Evolutionary conservation across 495 filamentous ascomycete species (phyloP).

Genomic region (Zalerion maritima): DNA sequence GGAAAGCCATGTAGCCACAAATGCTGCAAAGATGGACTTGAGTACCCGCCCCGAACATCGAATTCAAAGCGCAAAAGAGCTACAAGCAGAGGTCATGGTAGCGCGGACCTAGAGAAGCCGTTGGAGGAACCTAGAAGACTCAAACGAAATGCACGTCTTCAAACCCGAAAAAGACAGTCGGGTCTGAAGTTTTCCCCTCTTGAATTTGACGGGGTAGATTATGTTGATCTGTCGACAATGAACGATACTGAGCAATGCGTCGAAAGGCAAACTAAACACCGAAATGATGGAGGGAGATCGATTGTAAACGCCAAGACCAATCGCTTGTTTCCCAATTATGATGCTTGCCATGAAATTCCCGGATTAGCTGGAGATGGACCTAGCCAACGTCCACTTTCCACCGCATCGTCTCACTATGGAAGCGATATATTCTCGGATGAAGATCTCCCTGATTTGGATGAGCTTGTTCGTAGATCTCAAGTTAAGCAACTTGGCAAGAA

Average conservation of each 20-base stretch:
- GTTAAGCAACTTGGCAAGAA: too few relatives aligned
- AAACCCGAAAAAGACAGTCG: neutral
- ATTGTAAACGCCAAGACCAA: constrained; percentile 2
- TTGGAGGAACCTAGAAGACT: neutral
- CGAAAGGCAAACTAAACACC: constrained; percentile 1
- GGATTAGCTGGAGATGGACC: neutral
- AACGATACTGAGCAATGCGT: constrained; percentile 1
- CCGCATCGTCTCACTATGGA: constrained; percentile 3
- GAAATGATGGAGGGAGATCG: constrained; percentile 1
- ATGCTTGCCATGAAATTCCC: constrained; percentile 2
- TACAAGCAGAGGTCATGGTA: neutral
- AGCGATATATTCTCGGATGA: constrained; percentile 8
- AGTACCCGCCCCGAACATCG: constrained; percentile 45
- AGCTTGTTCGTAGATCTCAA: too few relatives aligned
- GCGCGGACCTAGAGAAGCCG: constrained; percentile 5
- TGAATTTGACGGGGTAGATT: constrained; percentile 1
- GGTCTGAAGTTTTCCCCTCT: constrained; percentile 1
- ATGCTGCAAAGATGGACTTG: constrained; percentile 79
- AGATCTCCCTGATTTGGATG: constrained; percentile 14
- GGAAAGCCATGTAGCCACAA: constrained; percentile 40
- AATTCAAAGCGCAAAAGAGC: constrained; percentile 14
- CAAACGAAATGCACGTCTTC: neutral
- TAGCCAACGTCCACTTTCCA: neutral
- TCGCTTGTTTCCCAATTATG: neutral
- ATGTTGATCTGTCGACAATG: neutral